phyloP scores from a whole-genome alignment of 192 early-diverging fungal species.

The Polychytrium aggregatum region DNA sequence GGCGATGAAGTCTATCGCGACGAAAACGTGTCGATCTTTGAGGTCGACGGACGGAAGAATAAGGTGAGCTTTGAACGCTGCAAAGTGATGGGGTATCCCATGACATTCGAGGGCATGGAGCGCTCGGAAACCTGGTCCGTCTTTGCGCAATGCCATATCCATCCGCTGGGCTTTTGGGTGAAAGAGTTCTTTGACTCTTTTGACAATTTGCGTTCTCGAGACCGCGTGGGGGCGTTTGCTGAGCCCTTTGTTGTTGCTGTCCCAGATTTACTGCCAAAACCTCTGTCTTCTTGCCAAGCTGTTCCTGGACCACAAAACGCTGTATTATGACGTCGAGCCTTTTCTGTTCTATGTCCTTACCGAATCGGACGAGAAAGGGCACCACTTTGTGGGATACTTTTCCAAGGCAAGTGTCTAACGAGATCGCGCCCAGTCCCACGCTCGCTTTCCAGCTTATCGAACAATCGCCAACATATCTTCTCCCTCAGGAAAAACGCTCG shows the following conservation, averaged over 20 bases:
- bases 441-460: too few relatives aligned
- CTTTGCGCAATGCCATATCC: not conserved
- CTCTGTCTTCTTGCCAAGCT: conserved; percentile 85
- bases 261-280: conserved; percentile 90
- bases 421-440: too few relatives aligned
- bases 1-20: conserved; percentile 77
- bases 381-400: conserved; percentile 82
- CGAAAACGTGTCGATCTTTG: conserved; percentile 47
- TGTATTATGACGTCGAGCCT: conserved; percentile 89
- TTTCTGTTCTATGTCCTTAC: conserved; percentile 92
- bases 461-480: too few relatives aligned
- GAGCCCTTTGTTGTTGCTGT: too few relatives aligned
- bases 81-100: too few relatives aligned
- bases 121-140: too few relatives aligned
- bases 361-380: conserved; percentile 31
- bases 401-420: conserved; percentile 61
- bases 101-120: too few relatives aligned
- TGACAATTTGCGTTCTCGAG: too few relatives aligned
- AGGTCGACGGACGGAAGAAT: conserved; percentile 77
- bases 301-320: conserved; percentile 93
- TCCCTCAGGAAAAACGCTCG: conserved; percentile 83
- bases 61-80: conserved; percentile 40
- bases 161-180: not conserved
- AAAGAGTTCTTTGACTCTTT: not conserved
- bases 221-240: too few relatives aligned